These are phyloP conservation scores for Pestalotiopsis sp. DNA, from an alignment of 2,329 filamentous ascomycete species.

Conservation along the genomic window DNA sequence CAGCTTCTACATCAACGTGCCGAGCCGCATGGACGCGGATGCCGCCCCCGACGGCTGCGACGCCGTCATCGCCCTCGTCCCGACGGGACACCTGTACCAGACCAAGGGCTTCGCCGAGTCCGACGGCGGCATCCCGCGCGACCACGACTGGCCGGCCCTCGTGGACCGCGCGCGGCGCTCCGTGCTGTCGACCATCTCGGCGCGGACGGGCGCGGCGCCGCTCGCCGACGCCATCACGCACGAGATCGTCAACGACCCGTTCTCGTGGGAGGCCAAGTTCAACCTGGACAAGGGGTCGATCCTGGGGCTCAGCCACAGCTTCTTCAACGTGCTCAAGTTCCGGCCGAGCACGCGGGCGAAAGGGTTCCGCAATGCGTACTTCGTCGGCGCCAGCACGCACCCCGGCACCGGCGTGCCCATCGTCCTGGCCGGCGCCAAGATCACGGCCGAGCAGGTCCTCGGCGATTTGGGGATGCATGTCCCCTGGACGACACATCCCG, in stretches of 20 bases:
- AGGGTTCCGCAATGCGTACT: constrained; percentile 59
- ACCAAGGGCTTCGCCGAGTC: constrained; percentile 37
- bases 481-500: constrained; percentile 30
- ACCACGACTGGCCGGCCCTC: constrained; percentile 65
- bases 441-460: constrained; percentile 51
- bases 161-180: constrained; percentile 60
- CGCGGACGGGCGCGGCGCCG: constrained; percentile 60
- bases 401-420: constrained; percentile 78
- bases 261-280: constrained; percentile 67
- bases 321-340: constrained; percentile 74
- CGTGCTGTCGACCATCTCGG: constrained; percentile 62
- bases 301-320: constrained; percentile 70
- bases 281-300: constrained; percentile 78
- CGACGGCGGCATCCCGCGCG: constrained; percentile 26
- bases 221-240: constrained; percentile 52
- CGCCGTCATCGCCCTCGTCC: constrained; percentile 70
- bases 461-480: constrained; percentile 31
- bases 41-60: constrained; percentile 70
- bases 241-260: constrained; percentile 69
- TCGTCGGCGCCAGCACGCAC: constrained; percentile 76
- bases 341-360: constrained; percentile 60
- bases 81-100: constrained; percentile 67
- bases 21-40: constrained; percentile 67
- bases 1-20: constrained; percentile 79
- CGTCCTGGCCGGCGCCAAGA: constrained; percentile 68